Percentiles rank a stretch among this genome's conserved stretches.
These are phyloP conservation scores for Pisolithus orientalis DNA, from an alignment of 768 basidiomycete species.

Conservation along the genomic window DNA sequence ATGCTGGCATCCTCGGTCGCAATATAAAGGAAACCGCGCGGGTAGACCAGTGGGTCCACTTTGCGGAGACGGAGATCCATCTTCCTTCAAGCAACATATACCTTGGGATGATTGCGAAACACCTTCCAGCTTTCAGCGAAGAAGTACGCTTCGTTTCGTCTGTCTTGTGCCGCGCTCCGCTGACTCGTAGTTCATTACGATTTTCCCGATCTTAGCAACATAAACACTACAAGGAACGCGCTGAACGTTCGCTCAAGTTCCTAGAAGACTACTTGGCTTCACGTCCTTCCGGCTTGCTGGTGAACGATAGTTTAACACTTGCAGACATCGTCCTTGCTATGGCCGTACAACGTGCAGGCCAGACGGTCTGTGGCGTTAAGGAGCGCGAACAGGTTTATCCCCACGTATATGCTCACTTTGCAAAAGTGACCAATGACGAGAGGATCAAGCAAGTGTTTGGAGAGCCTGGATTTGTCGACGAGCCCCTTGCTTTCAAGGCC, in stretches of 20 bases:
- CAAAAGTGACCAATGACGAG: too few relatives aligned
- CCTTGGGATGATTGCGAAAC: not conserved
- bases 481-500: too few relatives aligned
- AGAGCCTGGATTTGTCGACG: not conserved
- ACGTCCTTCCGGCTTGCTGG: not conserved
- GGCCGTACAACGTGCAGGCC: not conserved
- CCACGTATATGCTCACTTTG: too few relatives aligned
- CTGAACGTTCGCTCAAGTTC: not conserved
- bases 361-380: not conserved
- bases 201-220: not conserved
- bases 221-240: not conserved
- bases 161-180: too few relatives aligned
- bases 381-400: not conserved
- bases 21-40: slow-evolving; percentile 3
- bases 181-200: not conserved
- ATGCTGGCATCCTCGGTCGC: not conserved
- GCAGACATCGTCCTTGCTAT: not conserved
- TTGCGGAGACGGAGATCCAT: slow-evolving; percentile 12
- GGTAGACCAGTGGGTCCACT: slow-evolving; percentile 18
- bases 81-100: not conserved
- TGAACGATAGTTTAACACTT: not conserved
- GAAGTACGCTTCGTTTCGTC: not conserved
- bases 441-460: too few relatives aligned
- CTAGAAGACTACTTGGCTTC: not conserved
- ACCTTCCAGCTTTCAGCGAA: not conserved